These are phyloP conservation scores for Limonium bicolor DNA, from an alignment of 148 eudicot genomes.

Conservation along the genomic window DNA sequence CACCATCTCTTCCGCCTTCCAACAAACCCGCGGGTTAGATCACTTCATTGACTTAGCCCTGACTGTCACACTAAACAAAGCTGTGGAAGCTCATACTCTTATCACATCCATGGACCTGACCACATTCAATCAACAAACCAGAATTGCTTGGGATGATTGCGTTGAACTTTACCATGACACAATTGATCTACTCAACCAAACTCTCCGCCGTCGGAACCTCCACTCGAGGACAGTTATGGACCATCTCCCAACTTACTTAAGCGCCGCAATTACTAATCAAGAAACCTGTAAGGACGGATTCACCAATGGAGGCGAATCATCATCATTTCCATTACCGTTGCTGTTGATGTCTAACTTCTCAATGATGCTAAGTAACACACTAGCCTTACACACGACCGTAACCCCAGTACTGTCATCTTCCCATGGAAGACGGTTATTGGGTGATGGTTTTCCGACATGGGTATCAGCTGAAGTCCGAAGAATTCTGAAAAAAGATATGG, in stretches of 20 bases:
- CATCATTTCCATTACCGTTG: conserved; percentile 7
- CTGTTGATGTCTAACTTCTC: conserved; percentile 28
- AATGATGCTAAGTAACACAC: conserved; percentile 26
- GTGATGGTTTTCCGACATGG: conserved; percentile 31
- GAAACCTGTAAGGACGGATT: conserved; percentile 55
- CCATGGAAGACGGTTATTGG: conserved; percentile 11
- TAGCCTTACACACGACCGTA: conserved; percentile 24
- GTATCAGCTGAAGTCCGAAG: conserved; percentile 15
- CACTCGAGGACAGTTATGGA: not conserved
- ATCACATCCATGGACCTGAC: conserved; percentile 23
- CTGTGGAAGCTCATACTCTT: conserved; percentile 15
- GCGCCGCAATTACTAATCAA: conserved; percentile 40
- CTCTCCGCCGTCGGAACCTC: conserved; percentile 4
- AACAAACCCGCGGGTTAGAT: too few relatives aligned
- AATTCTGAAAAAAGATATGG: conserved; percentile 17
- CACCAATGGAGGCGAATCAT: conserved; percentile 13
- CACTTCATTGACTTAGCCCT: conserved; percentile 18
- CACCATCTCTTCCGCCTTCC: too few relatives aligned
- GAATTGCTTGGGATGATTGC: conserved; percentile 47
- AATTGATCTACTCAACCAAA: conserved; percentile 22
- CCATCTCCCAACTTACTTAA: conserved; percentile 39
- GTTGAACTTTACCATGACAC: conserved; percentile 44
- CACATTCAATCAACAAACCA: conserved; percentile 14
- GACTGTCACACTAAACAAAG: conserved; percentile 18
- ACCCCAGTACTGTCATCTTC: not conserved